A percentile compares a stretch with the other conserved stretches of the same genome.
Evolutionary conservation across 768 basidiomycete species (phyloP).

Genomic region (Boletus insuetus): DNA sequence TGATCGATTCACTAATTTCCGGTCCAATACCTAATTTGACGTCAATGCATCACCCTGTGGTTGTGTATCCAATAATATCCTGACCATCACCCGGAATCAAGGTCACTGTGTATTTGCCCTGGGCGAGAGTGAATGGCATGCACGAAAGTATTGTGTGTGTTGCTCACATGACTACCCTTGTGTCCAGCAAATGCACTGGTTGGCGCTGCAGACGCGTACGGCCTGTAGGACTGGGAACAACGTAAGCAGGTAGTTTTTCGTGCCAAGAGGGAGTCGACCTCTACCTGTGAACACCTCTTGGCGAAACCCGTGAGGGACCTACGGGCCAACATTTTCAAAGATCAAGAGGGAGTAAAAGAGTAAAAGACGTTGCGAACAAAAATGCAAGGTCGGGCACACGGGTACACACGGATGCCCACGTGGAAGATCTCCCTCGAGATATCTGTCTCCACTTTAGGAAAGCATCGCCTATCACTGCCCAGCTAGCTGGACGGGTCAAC

Average conservation of each 20-base stretch:
- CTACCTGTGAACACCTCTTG: constrained; percentile 50
- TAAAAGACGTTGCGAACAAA: constrained; percentile 17
- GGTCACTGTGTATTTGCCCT: constrained; percentile 98
- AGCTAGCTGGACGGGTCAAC: neutral
- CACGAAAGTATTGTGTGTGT: neutral
- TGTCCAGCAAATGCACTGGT: constrained; percentile 89
- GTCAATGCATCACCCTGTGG: constrained; percentile 12
- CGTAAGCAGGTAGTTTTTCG: constrained; percentile 10
- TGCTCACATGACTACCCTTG: constrained; percentile 81
- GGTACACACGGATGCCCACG: constrained; percentile 26
- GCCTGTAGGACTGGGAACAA: constrained; percentile 47
- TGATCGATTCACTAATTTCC: constrained; percentile 95
- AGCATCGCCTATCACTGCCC: neutral
- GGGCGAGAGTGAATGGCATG: constrained; percentile 6
- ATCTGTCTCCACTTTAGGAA: constrained; percentile 8
- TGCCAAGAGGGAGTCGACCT: constrained; percentile 10
- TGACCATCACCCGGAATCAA: constrained; percentile 95
- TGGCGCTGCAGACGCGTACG: constrained; percentile 69
- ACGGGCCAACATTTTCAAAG: constrained; percentile 53
- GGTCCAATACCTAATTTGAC: constrained; percentile 84
- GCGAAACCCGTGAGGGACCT: constrained; percentile 56
- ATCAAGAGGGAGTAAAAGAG: constrained; percentile 17
- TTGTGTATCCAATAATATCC: constrained; percentile 8
- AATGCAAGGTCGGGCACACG: constrained; percentile 9
- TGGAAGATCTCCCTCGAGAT: constrained; percentile 6